phyloP scores from a whole-genome alignment of 192 early-diverging fungal genomes.

The Coemansia sp. region DNA sequence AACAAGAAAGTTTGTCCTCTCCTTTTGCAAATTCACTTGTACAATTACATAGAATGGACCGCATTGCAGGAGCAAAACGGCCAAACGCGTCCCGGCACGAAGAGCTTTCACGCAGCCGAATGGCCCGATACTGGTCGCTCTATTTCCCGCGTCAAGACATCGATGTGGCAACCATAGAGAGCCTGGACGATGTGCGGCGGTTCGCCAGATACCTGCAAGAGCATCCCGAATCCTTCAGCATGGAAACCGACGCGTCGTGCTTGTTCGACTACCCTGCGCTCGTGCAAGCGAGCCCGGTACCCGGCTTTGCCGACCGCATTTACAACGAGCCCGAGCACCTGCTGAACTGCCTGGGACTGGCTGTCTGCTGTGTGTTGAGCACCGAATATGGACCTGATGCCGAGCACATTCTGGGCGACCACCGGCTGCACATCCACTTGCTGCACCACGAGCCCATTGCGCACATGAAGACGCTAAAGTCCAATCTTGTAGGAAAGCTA shows the following conservation, averaged over 20 bases:
- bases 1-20: not conserved
- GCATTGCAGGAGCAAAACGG: constrained; percentile 23
- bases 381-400: constrained; percentile 44
- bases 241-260: constrained; percentile 43
- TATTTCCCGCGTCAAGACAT: constrained; percentile 49
- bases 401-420: constrained; percentile 50
- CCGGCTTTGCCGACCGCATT: constrained; percentile 40
- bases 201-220: constrained; percentile 38
- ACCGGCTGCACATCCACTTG: constrained; percentile 52
- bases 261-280: constrained; percentile 41
- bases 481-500: constrained; percentile 70
- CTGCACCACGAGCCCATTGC: constrained; percentile 59
- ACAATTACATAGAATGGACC: not conserved
- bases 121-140: constrained; percentile 50
- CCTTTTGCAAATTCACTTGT: too few relatives aligned
- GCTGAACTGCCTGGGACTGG: constrained; percentile 40
- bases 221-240: constrained; percentile 44
- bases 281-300: constrained; percentile 20
- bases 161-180: constrained; percentile 14
- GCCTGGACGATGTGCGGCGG: constrained; percentile 26
- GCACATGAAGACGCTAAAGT: constrained; percentile 72
- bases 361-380: constrained; percentile 50
- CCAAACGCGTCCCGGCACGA: constrained; percentile 15
- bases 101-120: constrained; percentile 13
- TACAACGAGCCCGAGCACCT: constrained; percentile 42